Evolutionary conservation across 2,329 filamentous ascomycete genomes (phyloP).

Genomic region (Aspergillus latus): DNA sequence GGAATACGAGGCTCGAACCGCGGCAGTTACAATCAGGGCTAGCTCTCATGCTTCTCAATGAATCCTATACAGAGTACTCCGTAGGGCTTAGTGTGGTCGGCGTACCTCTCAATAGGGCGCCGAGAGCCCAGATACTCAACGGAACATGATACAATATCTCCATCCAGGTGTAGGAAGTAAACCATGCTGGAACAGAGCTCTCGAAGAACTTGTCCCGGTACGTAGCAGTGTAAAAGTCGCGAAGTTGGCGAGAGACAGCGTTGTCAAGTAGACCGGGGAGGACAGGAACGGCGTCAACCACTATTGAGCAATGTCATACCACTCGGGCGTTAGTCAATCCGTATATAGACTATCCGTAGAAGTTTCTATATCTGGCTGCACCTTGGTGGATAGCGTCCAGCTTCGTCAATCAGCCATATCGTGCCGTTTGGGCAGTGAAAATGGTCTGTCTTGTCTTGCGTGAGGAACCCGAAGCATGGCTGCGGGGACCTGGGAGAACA

Average conservation of each 20-base stretch:
- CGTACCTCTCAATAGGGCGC: conserved; percentile 53
- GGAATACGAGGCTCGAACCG: background rate
- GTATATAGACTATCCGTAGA: background rate
- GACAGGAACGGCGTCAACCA: conserved; percentile 60
- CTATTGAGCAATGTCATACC: conserved; percentile 36
- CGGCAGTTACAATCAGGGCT: background rate
- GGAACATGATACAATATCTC: conserved; percentile 64
- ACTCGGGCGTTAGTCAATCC: conserved; percentile 6
- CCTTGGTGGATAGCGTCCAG: background rate
- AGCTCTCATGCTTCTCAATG: background rate
- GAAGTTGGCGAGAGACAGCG: conserved; percentile 50
- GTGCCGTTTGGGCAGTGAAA: background rate
- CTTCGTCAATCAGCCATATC: background rate
- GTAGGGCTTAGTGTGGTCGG: conserved; percentile 8
- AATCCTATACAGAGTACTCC: background rate
- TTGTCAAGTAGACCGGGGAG: conserved; percentile 56
- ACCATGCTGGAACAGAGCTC: conserved; percentile 57
- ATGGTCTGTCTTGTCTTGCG: background rate
- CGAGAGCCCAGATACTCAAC: conserved; percentile 59
- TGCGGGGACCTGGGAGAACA: background rate
- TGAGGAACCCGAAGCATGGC: conserved; percentile 1
- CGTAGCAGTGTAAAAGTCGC: conserved; percentile 58
- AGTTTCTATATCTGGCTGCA: conserved; percentile 1
- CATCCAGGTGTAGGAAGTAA: conserved; percentile 57
- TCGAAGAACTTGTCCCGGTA: conserved; percentile 66